These are phyloP conservation scores for Fusarium armeniacum DNA, from an alignment of 2,329 filamentous ascomycete species.

Conservation along the genomic window DNA sequence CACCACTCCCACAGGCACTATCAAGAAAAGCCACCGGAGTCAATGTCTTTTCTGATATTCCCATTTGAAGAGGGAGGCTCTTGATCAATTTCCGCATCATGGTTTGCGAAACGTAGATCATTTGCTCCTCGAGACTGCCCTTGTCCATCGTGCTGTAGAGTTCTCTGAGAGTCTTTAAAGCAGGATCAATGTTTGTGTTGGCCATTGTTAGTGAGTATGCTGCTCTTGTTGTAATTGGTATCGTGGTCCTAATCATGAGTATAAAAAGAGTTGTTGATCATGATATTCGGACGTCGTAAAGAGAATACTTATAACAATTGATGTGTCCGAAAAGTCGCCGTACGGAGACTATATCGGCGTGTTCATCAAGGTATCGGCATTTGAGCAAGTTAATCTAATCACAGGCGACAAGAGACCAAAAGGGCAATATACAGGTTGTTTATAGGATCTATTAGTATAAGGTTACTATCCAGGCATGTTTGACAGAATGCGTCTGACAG, in stretches of 20 bases:
- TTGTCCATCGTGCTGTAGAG: slow-evolving; percentile 39
- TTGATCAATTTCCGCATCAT: slow-evolving; percentile 39
- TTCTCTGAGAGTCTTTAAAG: slow-evolving; percentile 29
- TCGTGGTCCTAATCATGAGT: slow-evolving; percentile 4
- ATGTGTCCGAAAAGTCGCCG: slow-evolving; percentile 45
- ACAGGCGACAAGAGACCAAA: neutral
- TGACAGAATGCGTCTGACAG: neutral
- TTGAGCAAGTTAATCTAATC: no score
- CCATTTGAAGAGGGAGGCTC: slow-evolving; percentile 49
- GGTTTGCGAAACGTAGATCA: slow-evolving; percentile 39
- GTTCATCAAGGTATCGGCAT: slow-evolving; percentile 9
- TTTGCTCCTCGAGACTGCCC: slow-evolving; percentile 30
- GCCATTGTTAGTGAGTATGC: slow-evolving; percentile 21
- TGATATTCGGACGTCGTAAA: neutral
- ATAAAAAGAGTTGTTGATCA: neutral
- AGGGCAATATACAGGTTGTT: neutral
- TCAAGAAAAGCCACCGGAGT: slow-evolving; percentile 62
- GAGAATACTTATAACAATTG: slow-evolving; percentile 11
- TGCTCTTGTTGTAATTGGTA: neutral
- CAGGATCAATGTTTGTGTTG: slow-evolving; percentile 6
- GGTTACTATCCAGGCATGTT: neutral
- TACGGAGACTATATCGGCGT: slow-evolving; percentile 30
- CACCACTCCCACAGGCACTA: slow-evolving; percentile 66
- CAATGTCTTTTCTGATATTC: slow-evolving; percentile 22
- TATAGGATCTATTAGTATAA: neutral